Percentiles rank a stretch among this genome's conserved stretches.
These are phyloP conservation scores for Thielaviopsis musarum DNA, from an alignment of 2,329 filamentous ascomycete genomes.

Conservation along the genomic window DNA sequence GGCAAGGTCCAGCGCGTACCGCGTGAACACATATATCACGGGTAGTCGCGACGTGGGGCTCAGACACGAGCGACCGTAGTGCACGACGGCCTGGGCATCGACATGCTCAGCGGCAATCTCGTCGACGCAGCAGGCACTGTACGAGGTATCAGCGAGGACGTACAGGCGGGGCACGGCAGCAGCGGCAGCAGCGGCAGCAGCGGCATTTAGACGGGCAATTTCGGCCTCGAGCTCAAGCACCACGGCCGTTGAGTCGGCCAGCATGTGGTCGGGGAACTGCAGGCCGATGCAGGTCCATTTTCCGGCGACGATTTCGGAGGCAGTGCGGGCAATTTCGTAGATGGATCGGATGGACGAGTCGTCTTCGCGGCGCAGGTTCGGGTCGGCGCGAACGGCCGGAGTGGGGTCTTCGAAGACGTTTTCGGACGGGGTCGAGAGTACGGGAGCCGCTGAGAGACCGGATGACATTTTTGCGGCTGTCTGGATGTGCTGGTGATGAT, in stretches of 20 bases:
- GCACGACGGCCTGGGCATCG: conserved; percentile 76
- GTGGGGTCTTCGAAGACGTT: conserved; percentile 37
- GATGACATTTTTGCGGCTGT: conserved; percentile 27
- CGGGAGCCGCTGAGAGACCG: conserved; percentile 35
- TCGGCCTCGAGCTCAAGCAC: conserved; percentile 35
- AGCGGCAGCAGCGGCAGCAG: not conserved
- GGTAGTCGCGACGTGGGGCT: conserved; percentile 78
- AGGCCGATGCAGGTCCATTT: conserved; percentile 65
- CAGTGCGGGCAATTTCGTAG: conserved; percentile 75
- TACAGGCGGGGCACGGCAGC: conserved; percentile 40
- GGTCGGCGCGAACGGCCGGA: conserved; percentile 18
- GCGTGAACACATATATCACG: conserved; percentile 82
- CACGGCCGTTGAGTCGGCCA: conserved; percentile 68
- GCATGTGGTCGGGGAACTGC: conserved; percentile 93
- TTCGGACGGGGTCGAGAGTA: conserved; percentile 48
- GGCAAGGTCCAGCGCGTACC: conserved; percentile 47
- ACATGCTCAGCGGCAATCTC: conserved; percentile 93
- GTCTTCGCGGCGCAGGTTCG: conserved; percentile 29
- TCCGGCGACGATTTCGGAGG: conserved; percentile 54
- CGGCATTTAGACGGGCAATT: not conserved
- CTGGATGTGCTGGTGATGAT: no score
- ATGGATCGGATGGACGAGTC: conserved; percentile 43
- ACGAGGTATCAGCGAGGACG: conserved; percentile 88
- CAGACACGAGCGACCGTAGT: conserved; percentile 84
- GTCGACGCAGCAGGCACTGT: conserved; percentile 92